Conservation (phyloP, 2,329 filamentous ascomycete genomes). For the Akanthomyces dipterigenus region DNA sequence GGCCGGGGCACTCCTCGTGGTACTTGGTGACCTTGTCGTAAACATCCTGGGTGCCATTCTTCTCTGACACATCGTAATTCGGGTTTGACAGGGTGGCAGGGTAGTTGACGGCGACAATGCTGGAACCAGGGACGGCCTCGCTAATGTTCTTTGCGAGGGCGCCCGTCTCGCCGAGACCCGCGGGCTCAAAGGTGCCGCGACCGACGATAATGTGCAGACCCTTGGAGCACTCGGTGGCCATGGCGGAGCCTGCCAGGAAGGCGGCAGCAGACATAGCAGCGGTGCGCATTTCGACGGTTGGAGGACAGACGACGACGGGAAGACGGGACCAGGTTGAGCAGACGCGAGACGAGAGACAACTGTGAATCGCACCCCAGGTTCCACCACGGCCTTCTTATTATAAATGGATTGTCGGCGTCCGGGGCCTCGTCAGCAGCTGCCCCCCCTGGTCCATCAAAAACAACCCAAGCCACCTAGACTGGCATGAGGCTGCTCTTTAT, state of each 20-base stretch:
- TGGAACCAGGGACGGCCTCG: slow-evolving; percentile 26
- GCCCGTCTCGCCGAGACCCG: slow-evolving; percentile 29
- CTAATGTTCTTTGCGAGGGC: slow-evolving; percentile 27
- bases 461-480: not conserved
- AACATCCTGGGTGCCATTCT: slow-evolving; percentile 26
- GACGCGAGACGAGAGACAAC: not conserved
- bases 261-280: slow-evolving; percentile 9
- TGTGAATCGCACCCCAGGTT: not conserved
- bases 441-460: not conserved
- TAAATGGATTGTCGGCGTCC: not conserved
- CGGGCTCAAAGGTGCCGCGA: slow-evolving; percentile 30
- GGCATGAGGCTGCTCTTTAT: slow-evolving; percentile 3
- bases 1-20: slow-evolving; percentile 28
- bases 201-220: slow-evolving; percentile 35
- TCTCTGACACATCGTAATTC: slow-evolving; percentile 29
- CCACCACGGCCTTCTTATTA: slow-evolving; percentile 3
- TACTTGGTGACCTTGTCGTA: slow-evolving; percentile 26
- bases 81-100: slow-evolving; percentile 28
- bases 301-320: not conserved
- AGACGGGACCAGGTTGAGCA: not conserved
- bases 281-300: slow-evolving; percentile 1
- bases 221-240: slow-evolving; percentile 26
- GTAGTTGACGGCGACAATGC: slow-evolving; percentile 30
- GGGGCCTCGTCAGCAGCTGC: not conserved
- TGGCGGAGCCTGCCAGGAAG: slow-evolving; percentile 18